A percentile compares a stretch with the other conserved stretches of the same genome.
Evolutionary conservation across 176 grass and related monocot genomes (phyloP).

Genomic region (Microstegium vimineum): DNA sequence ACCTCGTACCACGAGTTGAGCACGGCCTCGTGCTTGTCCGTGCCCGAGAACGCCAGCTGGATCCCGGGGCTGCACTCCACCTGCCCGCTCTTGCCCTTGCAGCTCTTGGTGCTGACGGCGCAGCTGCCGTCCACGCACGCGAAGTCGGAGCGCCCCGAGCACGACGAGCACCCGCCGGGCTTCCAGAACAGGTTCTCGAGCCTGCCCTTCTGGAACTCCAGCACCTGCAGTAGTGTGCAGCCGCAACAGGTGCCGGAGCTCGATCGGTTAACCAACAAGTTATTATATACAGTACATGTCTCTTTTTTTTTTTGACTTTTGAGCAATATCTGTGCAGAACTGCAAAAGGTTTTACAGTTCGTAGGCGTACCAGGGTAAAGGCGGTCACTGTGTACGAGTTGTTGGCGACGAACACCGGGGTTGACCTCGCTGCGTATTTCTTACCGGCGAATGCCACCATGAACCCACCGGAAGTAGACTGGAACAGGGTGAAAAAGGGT

Average conservation of each 20-base stretch:
- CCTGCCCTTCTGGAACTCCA: constrained; percentile 88
- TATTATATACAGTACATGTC: neutral
- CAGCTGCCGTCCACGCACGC: constrained; percentile 61
- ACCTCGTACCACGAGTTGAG: constrained; percentile 97
- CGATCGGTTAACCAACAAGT: neutral
- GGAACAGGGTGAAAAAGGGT: constrained; percentile 18
- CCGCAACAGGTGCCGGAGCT: neutral
- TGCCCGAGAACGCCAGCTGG: constrained; percentile 85
- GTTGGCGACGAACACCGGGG: constrained; percentile 57
- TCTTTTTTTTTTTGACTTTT: neutral
- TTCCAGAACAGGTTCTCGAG: constrained; percentile 91
- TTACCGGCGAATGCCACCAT: constrained; percentile 87
- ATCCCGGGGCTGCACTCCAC: constrained; percentile 70
- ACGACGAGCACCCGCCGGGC: constrained; percentile 53
- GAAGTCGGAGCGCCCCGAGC: constrained; percentile 31
- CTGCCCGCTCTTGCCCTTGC: constrained; percentile 54
- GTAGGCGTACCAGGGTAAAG: constrained; percentile 75
- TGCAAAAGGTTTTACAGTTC: neutral
- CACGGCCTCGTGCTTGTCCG: constrained; percentile 72
- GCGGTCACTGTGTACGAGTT: constrained; percentile 46
- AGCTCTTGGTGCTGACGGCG: constrained; percentile 43
- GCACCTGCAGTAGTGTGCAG: constrained; percentile 44
- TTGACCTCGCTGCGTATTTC: constrained; percentile 77
- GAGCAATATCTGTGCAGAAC: neutral
- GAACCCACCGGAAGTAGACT: constrained; percentile 53